phyloP scores from a whole-genome alignment of 2,329 filamentous ascomycete genomes.

The Tolypocladium tropicale region DNA sequence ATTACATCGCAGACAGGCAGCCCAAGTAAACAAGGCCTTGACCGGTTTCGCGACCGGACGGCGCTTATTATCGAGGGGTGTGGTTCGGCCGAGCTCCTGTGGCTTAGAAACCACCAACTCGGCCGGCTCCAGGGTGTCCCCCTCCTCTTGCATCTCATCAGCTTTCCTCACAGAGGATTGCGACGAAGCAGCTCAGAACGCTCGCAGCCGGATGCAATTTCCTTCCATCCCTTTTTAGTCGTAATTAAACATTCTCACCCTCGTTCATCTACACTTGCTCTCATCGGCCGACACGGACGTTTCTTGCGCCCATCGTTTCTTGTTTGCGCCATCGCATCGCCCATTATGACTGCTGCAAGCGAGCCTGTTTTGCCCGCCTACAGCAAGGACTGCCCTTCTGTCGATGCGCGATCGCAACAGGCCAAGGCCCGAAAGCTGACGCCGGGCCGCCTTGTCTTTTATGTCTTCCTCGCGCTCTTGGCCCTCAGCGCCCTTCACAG shows the following conservation, averaged over 20 bases:
- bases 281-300: not conserved
- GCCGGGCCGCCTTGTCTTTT: constrained; percentile 12
- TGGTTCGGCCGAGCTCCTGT: not conserved
- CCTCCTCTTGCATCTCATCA: not conserved
- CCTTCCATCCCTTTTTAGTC: not conserved
- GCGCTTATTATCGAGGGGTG: too few relatives aligned
- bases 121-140: not conserved
- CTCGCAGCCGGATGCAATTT: not conserved
- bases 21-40: too few relatives aligned
- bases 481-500: constrained; percentile 15
- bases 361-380: not conserved
- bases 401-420: not conserved
- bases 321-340: not conserved
- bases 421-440: constrained; percentile 9
- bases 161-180: not conserved
- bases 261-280: not conserved
- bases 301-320: not conserved
- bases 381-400: not conserved
- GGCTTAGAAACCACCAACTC: not conserved
- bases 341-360: not conserved
- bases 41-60: too few relatives aligned
- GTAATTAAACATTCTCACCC: not conserved
- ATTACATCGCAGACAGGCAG: too few relatives aligned
- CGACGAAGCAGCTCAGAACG: not conserved
- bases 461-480: constrained; percentile 14